Evolutionary conservation across 2,329 filamentous ascomycete species (phyloP).

Genomic region (Emericellopsis cladophorae): DNA sequence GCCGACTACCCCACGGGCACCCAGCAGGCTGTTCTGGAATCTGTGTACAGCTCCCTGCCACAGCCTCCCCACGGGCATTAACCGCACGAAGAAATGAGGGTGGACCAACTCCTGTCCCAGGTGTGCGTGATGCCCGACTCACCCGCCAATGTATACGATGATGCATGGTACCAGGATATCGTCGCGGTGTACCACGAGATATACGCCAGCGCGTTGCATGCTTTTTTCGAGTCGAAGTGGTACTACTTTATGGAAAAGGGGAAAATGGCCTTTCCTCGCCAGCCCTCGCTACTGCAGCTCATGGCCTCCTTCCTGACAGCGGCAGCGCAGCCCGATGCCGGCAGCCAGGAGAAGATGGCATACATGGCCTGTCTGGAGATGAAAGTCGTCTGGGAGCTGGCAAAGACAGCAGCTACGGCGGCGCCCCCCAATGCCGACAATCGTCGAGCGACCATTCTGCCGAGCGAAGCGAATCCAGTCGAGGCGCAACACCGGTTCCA

Average conservation of each 20-base stretch:
- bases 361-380: conserved; percentile 43
- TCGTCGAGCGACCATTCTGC: conserved; percentile 20
- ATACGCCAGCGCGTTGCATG: conserved; percentile 62
- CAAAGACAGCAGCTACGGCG: conserved; percentile 30
- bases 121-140: no score
- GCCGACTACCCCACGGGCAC: no score
- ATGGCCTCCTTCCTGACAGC: conserved; percentile 52
- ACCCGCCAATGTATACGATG: no score
- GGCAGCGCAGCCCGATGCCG: conserved; percentile 33
- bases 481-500: conserved; percentile 59
- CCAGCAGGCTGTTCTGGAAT: no score
- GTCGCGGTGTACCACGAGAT: conserved; percentile 61
- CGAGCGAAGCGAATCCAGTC: conserved; percentile 43
- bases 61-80: no score
- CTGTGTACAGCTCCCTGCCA: no score
- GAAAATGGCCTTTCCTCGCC: conserved; percentile 31
- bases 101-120: no score
- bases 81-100: no score
- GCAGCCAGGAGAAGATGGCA: conserved; percentile 37
- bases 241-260: conserved; percentile 44
- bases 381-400: conserved; percentile 47
- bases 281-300: conserved; percentile 49
- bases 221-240: conserved; percentile 75
- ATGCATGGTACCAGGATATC: conserved; percentile 44
- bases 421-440: conserved; percentile 19